A percentile compares a stretch with the other conserved stretches of the same genome.
Conservation (phyloP, 805 yeast genomes). For the Nakazawaea ishiwadae region DNA sequence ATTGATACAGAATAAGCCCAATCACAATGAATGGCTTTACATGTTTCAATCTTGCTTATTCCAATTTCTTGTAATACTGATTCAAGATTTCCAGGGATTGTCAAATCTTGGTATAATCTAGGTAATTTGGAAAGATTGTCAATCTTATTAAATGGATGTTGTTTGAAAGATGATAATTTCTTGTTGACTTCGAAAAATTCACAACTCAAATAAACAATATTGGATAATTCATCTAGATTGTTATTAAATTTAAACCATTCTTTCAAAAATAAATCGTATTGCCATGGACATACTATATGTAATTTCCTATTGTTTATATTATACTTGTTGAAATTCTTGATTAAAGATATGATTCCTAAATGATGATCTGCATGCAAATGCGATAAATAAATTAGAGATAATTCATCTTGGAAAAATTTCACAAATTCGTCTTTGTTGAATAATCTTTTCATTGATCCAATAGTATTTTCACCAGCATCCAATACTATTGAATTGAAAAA, state of each 20-base stretch:
- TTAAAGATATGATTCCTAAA: slow-evolving; percentile 69
- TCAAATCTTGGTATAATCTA: background rate
- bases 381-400: slow-evolving; percentile 65
- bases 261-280: slow-evolving; percentile 55
- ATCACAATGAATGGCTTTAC: slow-evolving; percentile 81
- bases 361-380: slow-evolving; percentile 98
- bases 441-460: slow-evolving; percentile 65
- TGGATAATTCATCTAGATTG: slow-evolving; percentile 27
- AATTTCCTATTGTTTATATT: slow-evolving; percentile 34
- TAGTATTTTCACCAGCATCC: slow-evolving; percentile 95
- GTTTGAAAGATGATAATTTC: background rate
- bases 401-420: slow-evolving; percentile 46
- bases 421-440: slow-evolving; percentile 42
- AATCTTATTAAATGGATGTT: slow-evolving; percentile 14
- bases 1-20: slow-evolving; percentile 72
- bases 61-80: slow-evolving; percentile 32
- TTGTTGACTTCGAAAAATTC: slow-evolving; percentile 39
- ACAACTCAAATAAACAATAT: slow-evolving; percentile 52
- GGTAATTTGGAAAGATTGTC: slow-evolving; percentile 20
- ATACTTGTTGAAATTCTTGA: slow-evolving; percentile 60
- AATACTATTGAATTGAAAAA: slow-evolving; percentile 47
- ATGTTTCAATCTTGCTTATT: slow-evolving; percentile 45
- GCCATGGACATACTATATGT: slow-evolving; percentile 71
- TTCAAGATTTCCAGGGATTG: slow-evolving; percentile 25
- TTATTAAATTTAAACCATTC: slow-evolving; percentile 63